Conservation (phyloP, 164 flowering plant species). For the Amborella trichopoda region DNA sequence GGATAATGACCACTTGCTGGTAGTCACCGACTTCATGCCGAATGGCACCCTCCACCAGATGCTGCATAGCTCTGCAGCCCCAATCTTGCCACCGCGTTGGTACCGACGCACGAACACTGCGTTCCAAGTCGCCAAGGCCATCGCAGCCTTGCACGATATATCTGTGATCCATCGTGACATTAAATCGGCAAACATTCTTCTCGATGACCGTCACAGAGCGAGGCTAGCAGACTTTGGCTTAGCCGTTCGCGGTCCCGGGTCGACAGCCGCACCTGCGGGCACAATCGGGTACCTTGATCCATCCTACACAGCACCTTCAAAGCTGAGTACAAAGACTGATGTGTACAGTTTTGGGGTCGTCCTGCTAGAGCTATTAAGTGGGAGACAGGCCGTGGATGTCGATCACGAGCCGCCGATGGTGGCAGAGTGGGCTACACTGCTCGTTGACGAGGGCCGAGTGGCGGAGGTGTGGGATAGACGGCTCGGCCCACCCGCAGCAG, state of each 20-base stretch:
- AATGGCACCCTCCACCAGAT: slow-evolving; percentile 49
- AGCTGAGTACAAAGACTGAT: slow-evolving; percentile 50
- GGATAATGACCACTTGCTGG: slow-evolving; percentile 9
- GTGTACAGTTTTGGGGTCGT: slow-evolving; percentile 65
- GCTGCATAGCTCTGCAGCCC: slow-evolving; percentile 20
- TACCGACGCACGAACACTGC: slow-evolving; percentile 30
- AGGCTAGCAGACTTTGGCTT: slow-evolving; percentile 64
- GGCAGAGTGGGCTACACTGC: slow-evolving; percentile 21
- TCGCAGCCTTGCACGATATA: slow-evolving; percentile 35
- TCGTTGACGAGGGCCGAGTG: slow-evolving; percentile 6
- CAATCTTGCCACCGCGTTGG: slow-evolving; percentile 25
- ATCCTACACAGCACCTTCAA: slow-evolving; percentile 34
- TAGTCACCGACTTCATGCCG: slow-evolving; percentile 61
- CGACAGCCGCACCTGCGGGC: slow-evolving; percentile 39
- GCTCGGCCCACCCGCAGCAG: background rate
- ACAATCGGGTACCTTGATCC: slow-evolving; percentile 78
- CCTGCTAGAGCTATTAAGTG: slow-evolving; percentile 46
- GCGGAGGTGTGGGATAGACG: slow-evolving; percentile 12
- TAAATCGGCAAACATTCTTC: slow-evolving; percentile 48
- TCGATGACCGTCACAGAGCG: slow-evolving; percentile 39
- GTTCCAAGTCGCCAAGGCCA: slow-evolving; percentile 34
- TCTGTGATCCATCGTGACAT: slow-evolving; percentile 51
- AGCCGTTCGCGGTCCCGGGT: slow-evolving; percentile 14
- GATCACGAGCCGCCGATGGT: slow-evolving; percentile 25
- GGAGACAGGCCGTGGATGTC: slow-evolving; percentile 40